Evolutionary conservation across 2,329 filamentous ascomycete species (phyloP), one percentile per base, ranked within the genome.

Genomic region (Ophiognomonia clavigignenti-juglandacearum): DNA sequence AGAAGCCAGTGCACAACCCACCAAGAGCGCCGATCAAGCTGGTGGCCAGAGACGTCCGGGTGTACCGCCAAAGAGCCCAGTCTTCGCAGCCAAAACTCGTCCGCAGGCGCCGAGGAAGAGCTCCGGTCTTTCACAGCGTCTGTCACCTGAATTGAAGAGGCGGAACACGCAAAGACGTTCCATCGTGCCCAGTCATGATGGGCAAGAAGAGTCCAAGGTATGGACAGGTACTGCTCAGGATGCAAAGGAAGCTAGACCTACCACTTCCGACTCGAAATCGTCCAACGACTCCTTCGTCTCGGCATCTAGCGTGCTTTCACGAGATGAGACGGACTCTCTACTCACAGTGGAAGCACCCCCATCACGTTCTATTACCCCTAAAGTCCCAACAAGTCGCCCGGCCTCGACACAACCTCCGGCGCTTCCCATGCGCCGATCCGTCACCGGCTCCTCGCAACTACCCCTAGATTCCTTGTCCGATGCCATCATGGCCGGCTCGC

Each of bases 401-500:
- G 47, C 50, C 27, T 47, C 49, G 16, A 22, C 20, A 39, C 51
- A 16, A 35, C 52, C 4, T 22, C 39, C 13, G 41, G 39, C 8
- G 52, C 53, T 1, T 35, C 55, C 6, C 43, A 44, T 34, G 26
- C 43, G 42, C 22, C 27, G 20, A 47, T 42, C 54, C 35, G 42
- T 52, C 3, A 57, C 55, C 34, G 64, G 58, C 34, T 53, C 58
- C 6, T 64, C 50, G 29, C 64, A 4, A 53, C 59, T 19, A 60
- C 75, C 77, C 1, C 72, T 87, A 9, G 77, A 83, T 49, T 82
- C 82, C 0, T 75, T 91, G 7, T 82, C 85, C 11, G 80, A 80
- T 56, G 87, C 87, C 53, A 88, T 91, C 48, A 77, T 91, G 57
- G 86, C 86, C 2, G 82, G 85, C 2, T 86, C 83, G 20, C 71